These are phyloP conservation scores for Mrakia gelida DNA, from an alignment of 768 basidiomycete genomes.

Conservation along the genomic window DNA sequence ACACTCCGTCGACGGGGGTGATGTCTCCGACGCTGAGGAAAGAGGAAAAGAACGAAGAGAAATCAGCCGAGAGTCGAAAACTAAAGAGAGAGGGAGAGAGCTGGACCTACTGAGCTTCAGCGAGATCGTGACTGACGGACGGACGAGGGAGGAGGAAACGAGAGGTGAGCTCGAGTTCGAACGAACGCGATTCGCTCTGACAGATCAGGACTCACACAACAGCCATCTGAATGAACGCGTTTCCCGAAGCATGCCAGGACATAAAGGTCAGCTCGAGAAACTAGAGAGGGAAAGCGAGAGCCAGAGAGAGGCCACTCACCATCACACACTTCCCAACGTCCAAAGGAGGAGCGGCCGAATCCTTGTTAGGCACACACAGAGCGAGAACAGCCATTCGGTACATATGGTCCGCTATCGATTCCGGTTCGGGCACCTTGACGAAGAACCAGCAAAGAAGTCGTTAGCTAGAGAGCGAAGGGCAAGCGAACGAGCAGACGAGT, in stretches of 20 bases:
- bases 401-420: constrained; percentile 42
- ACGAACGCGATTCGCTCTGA: no score
- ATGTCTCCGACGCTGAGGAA: constrained; percentile 75
- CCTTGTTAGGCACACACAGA: constrained; percentile 73
- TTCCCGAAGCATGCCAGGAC: no score
- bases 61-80: neutral
- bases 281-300: constrained; percentile 36
- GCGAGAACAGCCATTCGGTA: constrained; percentile 84
- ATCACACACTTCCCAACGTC: constrained; percentile 42
- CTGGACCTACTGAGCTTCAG: constrained; percentile 70
- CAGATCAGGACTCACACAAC: constrained; percentile 11
- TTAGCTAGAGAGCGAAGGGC: neutral
- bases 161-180: neutral
- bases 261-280: constrained; percentile 48
- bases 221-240: constrained; percentile 43
- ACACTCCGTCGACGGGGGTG: constrained; percentile 77
- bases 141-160: neutral
- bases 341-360: constrained; percentile 58
- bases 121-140: constrained; percentile 78
- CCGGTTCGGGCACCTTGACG: constrained; percentile 67
- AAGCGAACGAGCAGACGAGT: neutral
- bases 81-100: neutral
- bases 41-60: neutral
- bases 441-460: neutral
- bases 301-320: constrained; percentile 29